Conservation (phyloP, 176 grass and related monocot genomes). For the Triticum urartu region DNA sequence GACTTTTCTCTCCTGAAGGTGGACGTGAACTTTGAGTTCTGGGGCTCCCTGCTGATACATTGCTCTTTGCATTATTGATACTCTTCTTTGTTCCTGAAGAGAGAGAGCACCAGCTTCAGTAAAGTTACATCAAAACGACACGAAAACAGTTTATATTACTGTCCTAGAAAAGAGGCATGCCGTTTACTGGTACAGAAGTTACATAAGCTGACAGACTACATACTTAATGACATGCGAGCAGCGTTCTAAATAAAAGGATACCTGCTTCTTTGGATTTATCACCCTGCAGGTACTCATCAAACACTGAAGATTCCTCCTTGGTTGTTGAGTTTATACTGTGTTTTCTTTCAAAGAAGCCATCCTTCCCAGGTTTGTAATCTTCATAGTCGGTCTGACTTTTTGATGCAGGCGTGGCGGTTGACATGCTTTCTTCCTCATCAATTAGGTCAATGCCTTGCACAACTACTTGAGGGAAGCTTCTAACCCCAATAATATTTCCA, state of each 20-base stretch:
- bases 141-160: conserved; percentile 14
- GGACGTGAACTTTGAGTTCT: conserved; percentile 29
- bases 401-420: conserved; percentile 45
- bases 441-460: conserved; percentile 63
- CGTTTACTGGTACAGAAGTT: conserved; percentile 3
- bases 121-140: conserved; percentile 21
- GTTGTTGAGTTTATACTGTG: conserved; percentile 34
- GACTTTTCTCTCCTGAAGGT: conserved; percentile 61
- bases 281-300: conserved; percentile 41
- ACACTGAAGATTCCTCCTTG: conserved; percentile 35
- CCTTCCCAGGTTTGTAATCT: no score
- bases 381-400: conserved; percentile 51
- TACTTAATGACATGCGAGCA: neutral
- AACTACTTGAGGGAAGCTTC: conserved; percentile 74
- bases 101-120: conserved; percentile 31
- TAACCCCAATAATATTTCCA: conserved; percentile 38
- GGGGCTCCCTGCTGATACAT: conserved; percentile 31
- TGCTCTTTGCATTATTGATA: conserved; percentile 25
- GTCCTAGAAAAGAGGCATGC: neutral
- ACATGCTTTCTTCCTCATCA: conserved; percentile 67
- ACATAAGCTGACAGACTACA: neutral
- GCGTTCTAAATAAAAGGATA: conserved; percentile 28
- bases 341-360: no score
- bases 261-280: conserved; percentile 45
- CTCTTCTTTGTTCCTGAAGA: conserved; percentile 34